Base-by-base conservation (phyloP, 2,329 filamentous ascomycete genomes). In the Pyrenophora seminiperda region DNA sequence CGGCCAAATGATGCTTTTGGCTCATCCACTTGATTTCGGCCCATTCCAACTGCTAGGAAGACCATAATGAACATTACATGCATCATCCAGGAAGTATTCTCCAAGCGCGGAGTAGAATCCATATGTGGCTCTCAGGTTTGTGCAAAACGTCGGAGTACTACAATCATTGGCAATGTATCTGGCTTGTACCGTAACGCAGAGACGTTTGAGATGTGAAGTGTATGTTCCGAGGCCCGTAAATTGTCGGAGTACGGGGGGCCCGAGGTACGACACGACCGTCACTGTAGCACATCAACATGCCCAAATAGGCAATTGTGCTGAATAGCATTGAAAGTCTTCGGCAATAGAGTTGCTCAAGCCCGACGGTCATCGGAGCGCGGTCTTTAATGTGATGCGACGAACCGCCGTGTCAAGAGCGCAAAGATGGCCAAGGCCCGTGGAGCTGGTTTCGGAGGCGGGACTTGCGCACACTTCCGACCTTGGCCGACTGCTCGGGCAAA, bases 1-100 rank as follows among this genome's bases (percentile, higher is more conserved):
- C 15, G 62, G 65, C n/a, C 62, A 63, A 14, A 46, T 54, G 14
- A 27, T 50, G 7, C 37, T 67, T 13, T 44, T 20, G 2, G 59
- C 65, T 9, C 40, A 58, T 15, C 49, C 50, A 24, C 65, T 62
- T 1, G 59, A 53, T n/a, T 67, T n/a, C n/a, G 65, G 65, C 13
- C 13, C 20, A 7, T 7, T 27, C n/a, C 20, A 7, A 13, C 17
- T 33, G 14, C 33, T 5, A 2, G 45, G 11, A 22, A 36, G 17
- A 57, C 45, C 29, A 29, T 37, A 31, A 7, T 15, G 7, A 37
- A 34, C 10, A 43, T 46, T 18, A 7, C 34, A 4, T 19, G 50
- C 3, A 44, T 60, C 7, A 42, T 66, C 10, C 30, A 51, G 2
- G 38, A 51, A 15, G 20, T 48, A 7, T 45, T 65, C 5, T 46